A percentile compares a stretch with the other conserved stretches of the same genome.
Conservation (phyloP, 1,284 basidiomycete genomes). For the Boletellus deceptivus region DNA sequence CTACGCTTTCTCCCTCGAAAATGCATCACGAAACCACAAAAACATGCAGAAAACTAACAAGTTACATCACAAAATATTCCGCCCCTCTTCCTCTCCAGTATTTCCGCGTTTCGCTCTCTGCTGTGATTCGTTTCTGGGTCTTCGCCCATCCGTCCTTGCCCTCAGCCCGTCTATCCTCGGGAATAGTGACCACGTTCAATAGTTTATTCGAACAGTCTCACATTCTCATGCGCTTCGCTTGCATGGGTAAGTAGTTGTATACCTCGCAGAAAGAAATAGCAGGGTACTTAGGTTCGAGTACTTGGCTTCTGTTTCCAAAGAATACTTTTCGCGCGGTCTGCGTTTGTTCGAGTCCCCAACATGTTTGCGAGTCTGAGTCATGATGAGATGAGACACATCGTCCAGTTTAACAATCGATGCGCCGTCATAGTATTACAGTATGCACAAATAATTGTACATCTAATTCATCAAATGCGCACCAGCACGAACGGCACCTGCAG, state of each 20-base stretch:
- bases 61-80: constrained; percentile 45
- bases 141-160: constrained; percentile 11
- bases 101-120: constrained; percentile 16
- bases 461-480: constrained; percentile 42
- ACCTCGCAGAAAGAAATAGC: constrained; percentile 14
- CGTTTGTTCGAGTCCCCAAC: background rate
- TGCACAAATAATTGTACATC: constrained; percentile 2
- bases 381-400: background rate
- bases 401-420: background rate
- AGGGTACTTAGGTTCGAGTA: constrained; percentile 25
- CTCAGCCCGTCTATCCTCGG: constrained; percentile 4
- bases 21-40: constrained; percentile 42
- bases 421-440: constrained; percentile 1
- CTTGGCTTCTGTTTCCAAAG: constrained; percentile 6
- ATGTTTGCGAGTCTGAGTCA: background rate
- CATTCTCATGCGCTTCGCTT: constrained; percentile 27
- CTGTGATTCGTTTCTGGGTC: constrained; percentile 32
- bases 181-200: constrained; percentile 21
- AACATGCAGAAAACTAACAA: constrained; percentile 46
- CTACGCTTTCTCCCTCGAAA: constrained; percentile 35
- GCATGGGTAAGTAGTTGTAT: constrained; percentile 48
- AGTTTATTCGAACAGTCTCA: constrained; percentile 18
- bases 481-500: constrained; percentile 71
- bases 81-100: constrained; percentile 22
- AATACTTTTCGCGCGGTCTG: background rate